A percentile compares a stretch with the other conserved stretches of the same genome.
These are phyloP conservation scores for Centella asiatica DNA, from an alignment of 129 eudicot species.

Conservation along the genomic window DNA sequence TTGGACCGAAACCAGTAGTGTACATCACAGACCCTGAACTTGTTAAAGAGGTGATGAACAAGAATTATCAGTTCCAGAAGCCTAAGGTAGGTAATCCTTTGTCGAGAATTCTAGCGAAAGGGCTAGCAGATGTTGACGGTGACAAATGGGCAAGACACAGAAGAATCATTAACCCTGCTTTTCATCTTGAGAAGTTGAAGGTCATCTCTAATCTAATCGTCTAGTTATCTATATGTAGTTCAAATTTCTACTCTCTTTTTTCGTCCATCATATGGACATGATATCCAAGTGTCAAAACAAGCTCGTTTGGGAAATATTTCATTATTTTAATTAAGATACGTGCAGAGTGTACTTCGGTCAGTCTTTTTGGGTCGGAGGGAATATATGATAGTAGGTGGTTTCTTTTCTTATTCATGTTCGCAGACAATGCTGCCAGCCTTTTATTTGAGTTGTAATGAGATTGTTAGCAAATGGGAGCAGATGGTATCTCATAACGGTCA, in stretches of 20 bases:
- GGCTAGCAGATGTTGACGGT: constrained; percentile 7
- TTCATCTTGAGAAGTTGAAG: constrained; percentile 15
- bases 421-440: constrained; percentile 13
- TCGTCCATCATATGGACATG: too few species aligned
- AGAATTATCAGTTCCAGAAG: not conserved
- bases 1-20: constrained; percentile 12
- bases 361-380: too few species aligned
- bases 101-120: not conserved
- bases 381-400: too few species aligned
- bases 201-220: too few species aligned
- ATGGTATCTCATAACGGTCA: not conserved
- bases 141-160: constrained; percentile 14
- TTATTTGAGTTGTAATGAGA: not conserved
- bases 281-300: too few species aligned
- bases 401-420: not conserved
- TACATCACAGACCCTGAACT: constrained; percentile 1
- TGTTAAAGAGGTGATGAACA: constrained; percentile 1
- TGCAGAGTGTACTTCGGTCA: too few species aligned
- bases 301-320: too few species aligned
- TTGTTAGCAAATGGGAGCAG: constrained; percentile 7
- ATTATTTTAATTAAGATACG: too few species aligned
- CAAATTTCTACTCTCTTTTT: too few species aligned
- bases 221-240: too few species aligned
- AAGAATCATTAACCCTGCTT: constrained; percentile 15
- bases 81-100: constrained; percentile 8